Evolutionary conservation across 2,329 filamentous ascomycete species (phyloP).

Genomic region (Talaromyces marneffei): DNA sequence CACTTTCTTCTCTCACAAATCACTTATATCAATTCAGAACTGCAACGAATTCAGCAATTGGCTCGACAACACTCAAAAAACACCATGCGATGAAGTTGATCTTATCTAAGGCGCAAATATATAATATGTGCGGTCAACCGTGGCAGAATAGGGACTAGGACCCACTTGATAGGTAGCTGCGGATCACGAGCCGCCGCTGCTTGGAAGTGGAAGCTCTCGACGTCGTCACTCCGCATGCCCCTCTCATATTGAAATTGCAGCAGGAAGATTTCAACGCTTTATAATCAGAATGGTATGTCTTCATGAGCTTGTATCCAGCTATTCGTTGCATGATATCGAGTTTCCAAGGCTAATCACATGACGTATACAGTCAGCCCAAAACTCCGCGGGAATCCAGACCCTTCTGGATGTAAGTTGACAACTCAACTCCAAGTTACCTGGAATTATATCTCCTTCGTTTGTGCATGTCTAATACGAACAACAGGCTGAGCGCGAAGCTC

Average conservation of each 20-base stretch:
- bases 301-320: neutral
- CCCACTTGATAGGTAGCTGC: neutral
- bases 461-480: slow-evolving; percentile 13
- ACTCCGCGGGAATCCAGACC: slow-evolving; percentile 96
- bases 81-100: neutral
- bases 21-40: no score
- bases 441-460: neutral
- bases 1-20: neutral
- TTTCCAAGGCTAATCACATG: neutral
- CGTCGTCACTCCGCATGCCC: slow-evolving; percentile 3
- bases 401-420: slow-evolving; percentile 80
- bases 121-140: neutral
- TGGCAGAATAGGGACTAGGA: slow-evolving; percentile 4
- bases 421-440: neutral
- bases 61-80: neutral
- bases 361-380: slow-evolving; percentile 76
- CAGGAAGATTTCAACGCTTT: neutral
- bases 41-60: neutral
- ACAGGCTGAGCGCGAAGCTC: slow-evolving; percentile 93
- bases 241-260: neutral
- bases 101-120: neutral
- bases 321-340: neutral
- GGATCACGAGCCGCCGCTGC: neutral
- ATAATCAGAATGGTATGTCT: slow-evolving; percentile 9
- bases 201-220: neutral